Percentiles rank a stretch among this genome's conserved stretches.
These are phyloP conservation scores for Ampelocalamus luodianensis DNA, from an alignment of 176 grass and related monocot species.

Conservation along the genomic window DNA sequence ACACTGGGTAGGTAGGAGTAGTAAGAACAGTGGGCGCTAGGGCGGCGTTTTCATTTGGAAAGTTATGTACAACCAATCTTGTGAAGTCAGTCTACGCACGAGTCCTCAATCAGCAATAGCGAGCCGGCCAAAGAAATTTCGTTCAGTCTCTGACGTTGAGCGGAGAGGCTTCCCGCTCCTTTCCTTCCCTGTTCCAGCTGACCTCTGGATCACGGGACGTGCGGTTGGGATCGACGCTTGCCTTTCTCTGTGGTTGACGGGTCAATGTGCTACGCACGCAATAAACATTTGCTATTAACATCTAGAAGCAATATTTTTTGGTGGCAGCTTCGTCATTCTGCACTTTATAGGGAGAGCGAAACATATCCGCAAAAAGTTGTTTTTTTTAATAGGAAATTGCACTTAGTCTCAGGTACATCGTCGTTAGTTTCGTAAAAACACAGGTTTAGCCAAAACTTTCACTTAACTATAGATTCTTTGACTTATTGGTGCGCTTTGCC, in stretches of 20 bases:
- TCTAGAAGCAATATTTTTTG: not conserved
- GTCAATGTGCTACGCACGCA: conserved; percentile 3
- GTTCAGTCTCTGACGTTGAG: not conserved
- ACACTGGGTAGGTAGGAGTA: not conserved
- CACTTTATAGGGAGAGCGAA: not conserved
- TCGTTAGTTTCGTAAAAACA: no score
- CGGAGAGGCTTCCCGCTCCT: not conserved
- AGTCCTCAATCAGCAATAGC: conserved; percentile 43
- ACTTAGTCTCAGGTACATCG: no score
- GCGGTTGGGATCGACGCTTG: not conserved
- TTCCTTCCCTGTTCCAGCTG: not conserved
- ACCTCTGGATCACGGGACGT: not conserved
- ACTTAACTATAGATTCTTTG: no score
- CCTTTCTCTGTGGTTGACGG: not conserved
- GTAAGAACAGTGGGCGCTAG: not conserved
- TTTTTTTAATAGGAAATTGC: no score
- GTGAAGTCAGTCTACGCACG: conserved; percentile 17
- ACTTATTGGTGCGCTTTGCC: no score
- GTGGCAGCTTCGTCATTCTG: no score
- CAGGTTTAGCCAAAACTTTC: no score
- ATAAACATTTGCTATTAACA: not conserved
- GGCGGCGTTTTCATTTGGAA: not conserved
- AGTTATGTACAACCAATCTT: not conserved
- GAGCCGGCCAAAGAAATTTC: not conserved
- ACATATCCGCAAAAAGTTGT: not conserved